Percentiles rank a stretch among this genome's conserved stretches.
Conservation (phyloP, 2,329 filamentous ascomycete species). For the Acrodontium crateriforme region DNA sequence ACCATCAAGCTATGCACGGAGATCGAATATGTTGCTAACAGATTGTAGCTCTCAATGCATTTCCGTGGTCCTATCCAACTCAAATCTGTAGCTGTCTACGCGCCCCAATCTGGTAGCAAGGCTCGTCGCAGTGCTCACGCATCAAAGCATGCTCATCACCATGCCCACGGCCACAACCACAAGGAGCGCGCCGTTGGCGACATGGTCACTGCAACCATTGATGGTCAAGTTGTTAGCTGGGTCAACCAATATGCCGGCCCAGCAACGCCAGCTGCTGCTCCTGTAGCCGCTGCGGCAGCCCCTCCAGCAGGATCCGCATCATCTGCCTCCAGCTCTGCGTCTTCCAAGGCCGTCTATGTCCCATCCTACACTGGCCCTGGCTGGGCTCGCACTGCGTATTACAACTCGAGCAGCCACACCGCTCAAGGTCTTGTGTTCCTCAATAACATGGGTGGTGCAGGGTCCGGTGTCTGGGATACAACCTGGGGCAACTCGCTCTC, state of each 20-base stretch:
- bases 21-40: slow-evolving; percentile 1
- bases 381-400: slow-evolving; percentile 24
- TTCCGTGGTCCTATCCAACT: slow-evolving; percentile 57
- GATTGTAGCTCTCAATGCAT: slow-evolving; percentile 51
- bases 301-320: slow-evolving; percentile 6
- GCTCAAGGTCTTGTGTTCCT: slow-evolving; percentile 44
- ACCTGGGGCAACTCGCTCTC: slow-evolving; percentile 45
- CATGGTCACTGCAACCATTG: slow-evolving; percentile 42
- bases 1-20: not conserved
- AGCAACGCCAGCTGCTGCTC: slow-evolving; percentile 8
- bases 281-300: slow-evolving; percentile 4
- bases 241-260: slow-evolving; percentile 39
- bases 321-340: slow-evolving; percentile 5
- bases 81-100: slow-evolving; percentile 57
- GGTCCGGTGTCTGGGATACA: slow-evolving; percentile 42
- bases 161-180: slow-evolving; percentile 25
- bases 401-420: slow-evolving; percentile 22
- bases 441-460: slow-evolving; percentile 42
- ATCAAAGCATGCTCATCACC: slow-evolving; percentile 14
- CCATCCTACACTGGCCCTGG: slow-evolving; percentile 11
- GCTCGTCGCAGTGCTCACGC: slow-evolving; percentile 8
- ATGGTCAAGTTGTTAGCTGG: slow-evolving; percentile 46
- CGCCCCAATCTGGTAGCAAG: slow-evolving; percentile 26
- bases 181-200: slow-evolving; percentile 32
- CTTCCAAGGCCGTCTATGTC: slow-evolving; percentile 6